phyloP scores from a whole-genome alignment of 73 alveolate genomes.

The Paramecium sexaurelia region DNA sequence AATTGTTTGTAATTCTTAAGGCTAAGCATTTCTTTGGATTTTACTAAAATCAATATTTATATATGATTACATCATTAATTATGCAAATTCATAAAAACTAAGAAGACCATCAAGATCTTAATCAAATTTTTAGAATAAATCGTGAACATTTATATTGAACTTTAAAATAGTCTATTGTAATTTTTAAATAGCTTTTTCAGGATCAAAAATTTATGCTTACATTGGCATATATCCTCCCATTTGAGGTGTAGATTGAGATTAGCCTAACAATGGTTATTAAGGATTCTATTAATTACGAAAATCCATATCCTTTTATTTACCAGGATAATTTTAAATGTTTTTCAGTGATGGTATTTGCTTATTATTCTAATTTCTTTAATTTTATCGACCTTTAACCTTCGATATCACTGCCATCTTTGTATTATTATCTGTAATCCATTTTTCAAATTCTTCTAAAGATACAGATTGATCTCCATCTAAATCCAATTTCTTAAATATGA shows the following conservation, averaged over 20 bases:
- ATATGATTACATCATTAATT: neutral
- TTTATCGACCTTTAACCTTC: neutral
- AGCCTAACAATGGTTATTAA: neutral
- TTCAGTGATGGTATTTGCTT: neutral
- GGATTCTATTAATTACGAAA: neutral
- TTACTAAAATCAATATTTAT: neutral
- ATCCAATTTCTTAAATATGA: slow-evolving; percentile 63
- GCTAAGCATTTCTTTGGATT: neutral
- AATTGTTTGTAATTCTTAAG: neutral
- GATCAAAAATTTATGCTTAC: neutral
- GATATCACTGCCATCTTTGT: slow-evolving; percentile 43
- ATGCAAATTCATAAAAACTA: neutral
- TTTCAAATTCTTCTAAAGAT: slow-evolving; percentile 66
- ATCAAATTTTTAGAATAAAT: slow-evolving; percentile 6
- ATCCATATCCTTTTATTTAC: neutral
- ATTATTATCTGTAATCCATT: slow-evolving; percentile 66
- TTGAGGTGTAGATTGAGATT: neutral
- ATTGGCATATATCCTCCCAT: neutral
- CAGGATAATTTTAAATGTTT: neutral
- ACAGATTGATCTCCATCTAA: slow-evolving; percentile 60
- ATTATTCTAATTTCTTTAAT: neutral
- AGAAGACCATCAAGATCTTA: neutral
- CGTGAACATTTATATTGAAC: slow-evolving; percentile 11
- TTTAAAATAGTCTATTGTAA: neutral
- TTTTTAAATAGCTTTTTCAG: neutral